Percentiles rank a stretch among this genome's conserved stretches.
phyloP scores from a whole-genome alignment of 768 basidiomycete genomes.

The Nidularia sp. region DNA sequence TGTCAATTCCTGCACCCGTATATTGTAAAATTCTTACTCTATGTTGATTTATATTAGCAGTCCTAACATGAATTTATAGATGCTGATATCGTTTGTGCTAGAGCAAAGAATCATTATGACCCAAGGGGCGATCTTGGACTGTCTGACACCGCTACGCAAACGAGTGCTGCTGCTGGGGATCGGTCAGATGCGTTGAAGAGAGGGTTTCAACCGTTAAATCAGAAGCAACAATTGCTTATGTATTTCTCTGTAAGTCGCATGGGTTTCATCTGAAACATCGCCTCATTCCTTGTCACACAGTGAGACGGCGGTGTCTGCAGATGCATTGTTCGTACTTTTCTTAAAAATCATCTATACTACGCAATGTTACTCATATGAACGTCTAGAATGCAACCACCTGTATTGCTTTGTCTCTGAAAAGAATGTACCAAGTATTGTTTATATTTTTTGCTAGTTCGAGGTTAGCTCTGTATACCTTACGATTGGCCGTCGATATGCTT shows the following conservation, averaged over 20 bases:
- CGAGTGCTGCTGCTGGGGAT: conserved; percentile 23
- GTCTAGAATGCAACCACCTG: too few species aligned
- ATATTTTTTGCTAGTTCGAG: too few species aligned
- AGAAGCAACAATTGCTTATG: conserved; percentile 28
- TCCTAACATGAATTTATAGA: conserved; percentile 44
- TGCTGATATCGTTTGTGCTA: conserved; percentile 62
- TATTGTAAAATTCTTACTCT: conserved; percentile 50
- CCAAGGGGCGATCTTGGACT: conserved; percentile 43
- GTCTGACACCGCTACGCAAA: conserved; percentile 33
- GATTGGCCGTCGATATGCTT: too few species aligned
- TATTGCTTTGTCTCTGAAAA: too few species aligned
- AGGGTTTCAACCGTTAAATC: conserved; percentile 43
- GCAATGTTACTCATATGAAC: too few species aligned
- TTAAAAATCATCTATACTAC: too few species aligned
- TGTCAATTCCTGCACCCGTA: conserved; percentile 78
- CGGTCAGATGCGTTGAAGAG: conserved; percentile 43
- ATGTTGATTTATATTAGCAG: conserved; percentile 55
- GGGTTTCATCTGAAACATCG: too few species aligned
- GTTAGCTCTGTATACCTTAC: too few species aligned
- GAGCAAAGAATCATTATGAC: conserved; percentile 27
- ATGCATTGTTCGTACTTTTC: too few species aligned
- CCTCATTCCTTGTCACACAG: too few species aligned
- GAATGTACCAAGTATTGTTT: too few species aligned
- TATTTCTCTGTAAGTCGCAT: neutral
- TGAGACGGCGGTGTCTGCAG: too few species aligned